Evolutionary conservation across 1,284 basidiomycete genomes (phyloP).

Genomic region (Waitea zeae): DNA sequence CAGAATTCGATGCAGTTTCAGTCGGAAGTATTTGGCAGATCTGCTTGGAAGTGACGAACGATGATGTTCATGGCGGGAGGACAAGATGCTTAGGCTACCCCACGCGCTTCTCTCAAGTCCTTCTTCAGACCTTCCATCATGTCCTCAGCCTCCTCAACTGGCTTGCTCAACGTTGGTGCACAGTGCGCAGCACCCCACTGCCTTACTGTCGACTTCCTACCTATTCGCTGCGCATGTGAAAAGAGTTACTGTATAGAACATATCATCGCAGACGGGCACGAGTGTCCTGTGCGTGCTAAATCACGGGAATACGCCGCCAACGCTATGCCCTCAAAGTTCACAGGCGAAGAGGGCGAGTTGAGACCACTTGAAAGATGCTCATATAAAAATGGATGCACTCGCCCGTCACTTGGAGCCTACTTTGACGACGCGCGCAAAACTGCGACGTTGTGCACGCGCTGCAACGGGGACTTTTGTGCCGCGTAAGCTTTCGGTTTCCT

Average conservation of each 20-base stretch:
- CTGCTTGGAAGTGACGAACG: slow-evolving; percentile 26
- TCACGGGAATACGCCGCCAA: too few species aligned
- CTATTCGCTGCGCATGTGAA: slow-evolving; percentile 43
- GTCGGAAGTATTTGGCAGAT: slow-evolving; percentile 2
- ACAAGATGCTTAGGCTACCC: slow-evolving; percentile 5
- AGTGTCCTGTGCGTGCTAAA: too few species aligned
- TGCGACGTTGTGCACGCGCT: too few species aligned
- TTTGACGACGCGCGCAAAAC: too few species aligned
- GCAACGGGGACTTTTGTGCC: slow-evolving; percentile 41
- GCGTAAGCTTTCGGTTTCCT: slow-evolving; percentile 21
- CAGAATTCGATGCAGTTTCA: slow-evolving; percentile 4
- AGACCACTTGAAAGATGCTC: too few species aligned
- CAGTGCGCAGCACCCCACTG: slow-evolving; percentile 35
- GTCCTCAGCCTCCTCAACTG: slow-evolving; percentile 11
- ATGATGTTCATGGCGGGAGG: slow-evolving; percentile 50
- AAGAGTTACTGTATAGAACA: too few species aligned
- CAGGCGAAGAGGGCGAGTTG: too few species aligned
- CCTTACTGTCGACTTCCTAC: slow-evolving; percentile 43
- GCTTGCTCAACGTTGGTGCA: slow-evolving; percentile 27
- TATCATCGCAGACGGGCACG: too few species aligned
- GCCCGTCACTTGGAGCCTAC: too few species aligned
- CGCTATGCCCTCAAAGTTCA: too few species aligned
- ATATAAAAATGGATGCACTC: too few species aligned
- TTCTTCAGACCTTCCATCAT: background rate
- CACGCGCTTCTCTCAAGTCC: background rate